Base-by-base conservation (phyloP, 192 early-diverging fungal genomes). In the Phycomyces nitens region DNA sequence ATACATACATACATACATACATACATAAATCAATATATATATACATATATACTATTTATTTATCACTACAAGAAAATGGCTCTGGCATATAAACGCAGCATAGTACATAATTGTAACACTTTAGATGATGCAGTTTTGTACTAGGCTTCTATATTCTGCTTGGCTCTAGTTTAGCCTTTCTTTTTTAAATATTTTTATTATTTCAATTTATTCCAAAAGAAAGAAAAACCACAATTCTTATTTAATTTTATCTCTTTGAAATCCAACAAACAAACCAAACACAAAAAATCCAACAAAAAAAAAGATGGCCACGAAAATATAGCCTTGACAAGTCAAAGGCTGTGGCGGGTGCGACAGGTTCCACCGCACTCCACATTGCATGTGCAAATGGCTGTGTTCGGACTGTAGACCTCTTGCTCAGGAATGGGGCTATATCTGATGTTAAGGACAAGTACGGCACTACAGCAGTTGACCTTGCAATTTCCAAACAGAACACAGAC, bases 341-440 rank as follows among this genome's bases (percentile, higher is more conserved):
- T 15, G 64, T 73, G 8, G 71, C 75, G 43, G 78, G 81, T 9
- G 77, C 81, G 10, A 82, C 74, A 42, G 83, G 86, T 20, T 86
- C 89, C 21, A 92, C 93, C 0, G 83, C 91, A 22, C 74, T 95
- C 66, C 93, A 95, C 66, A 86, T 89, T 75, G 92, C 92, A 5
- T 83, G 87, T 29, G 89, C 90, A 14, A 88, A 86, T 54, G 87
- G 89, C 0, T 87, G 84, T 60, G 62, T 75, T 1, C 69, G 72
- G 14, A 80, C 83, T 42, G 78, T 84, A 0, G 80, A 86, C 14
- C 62, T 81, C 2, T 77, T 93, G 15, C 68, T 95, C 27, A 64
- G 73, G 40, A 72, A 81, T 53, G 81, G 85, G 23, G 89, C 88
- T 14, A 67, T 64, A 1, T 52, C 74, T n/a, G 79, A 87, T 22